Evolutionary conservation across 108 stramenopile genomes (phyloP).

Genomic region (Conticribra weissflogii): DNA sequence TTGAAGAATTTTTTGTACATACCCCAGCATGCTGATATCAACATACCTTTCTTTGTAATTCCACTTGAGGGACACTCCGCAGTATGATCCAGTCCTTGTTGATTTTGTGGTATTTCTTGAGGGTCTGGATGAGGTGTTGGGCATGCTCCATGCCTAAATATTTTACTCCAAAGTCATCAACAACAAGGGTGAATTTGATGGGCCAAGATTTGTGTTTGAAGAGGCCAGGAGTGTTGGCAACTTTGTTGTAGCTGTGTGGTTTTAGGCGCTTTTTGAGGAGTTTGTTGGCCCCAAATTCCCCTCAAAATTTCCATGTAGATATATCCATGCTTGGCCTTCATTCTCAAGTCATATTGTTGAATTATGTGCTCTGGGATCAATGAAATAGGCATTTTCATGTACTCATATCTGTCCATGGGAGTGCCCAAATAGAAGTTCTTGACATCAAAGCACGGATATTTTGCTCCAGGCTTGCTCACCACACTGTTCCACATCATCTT

Average conservation of each 20-base stretch:
- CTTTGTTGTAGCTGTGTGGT: background rate
- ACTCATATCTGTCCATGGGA: slow-evolving; percentile 40
- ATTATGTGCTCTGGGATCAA: slow-evolving; percentile 6
- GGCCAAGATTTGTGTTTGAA: slow-evolving; percentile 32
- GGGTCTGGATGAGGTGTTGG: slow-evolving; percentile 41
- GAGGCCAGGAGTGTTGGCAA: slow-evolving; percentile 49
- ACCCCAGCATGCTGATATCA: slow-evolving; percentile 12
- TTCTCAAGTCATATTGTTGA: slow-evolving; percentile 31
- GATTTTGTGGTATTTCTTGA: slow-evolving; percentile 30
- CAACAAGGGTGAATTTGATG: slow-evolving; percentile 50
- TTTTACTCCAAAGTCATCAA: slow-evolving; percentile 63
- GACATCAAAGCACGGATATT: slow-evolving; percentile 40
- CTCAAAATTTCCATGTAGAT: slow-evolving; percentile 28
- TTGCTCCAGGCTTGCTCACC: slow-evolving; percentile 36
- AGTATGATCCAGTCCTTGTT: slow-evolving; percentile 43
- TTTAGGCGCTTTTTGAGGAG: slow-evolving; percentile 21
- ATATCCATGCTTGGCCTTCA: background rate
- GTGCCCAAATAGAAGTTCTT: slow-evolving; percentile 58
- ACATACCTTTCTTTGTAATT: slow-evolving; percentile 40
- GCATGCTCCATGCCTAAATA: slow-evolving; percentile 37
- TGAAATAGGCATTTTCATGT: slow-evolving; percentile 26
- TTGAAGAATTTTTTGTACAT: slow-evolving; percentile 37
- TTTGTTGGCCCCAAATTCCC: slow-evolving; percentile 57
- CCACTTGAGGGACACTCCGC: slow-evolving; percentile 50
- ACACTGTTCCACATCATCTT: slow-evolving; percentile 58